Conservation (phyloP, 805 yeast genomes). For the Candida odintsovae region DNA sequence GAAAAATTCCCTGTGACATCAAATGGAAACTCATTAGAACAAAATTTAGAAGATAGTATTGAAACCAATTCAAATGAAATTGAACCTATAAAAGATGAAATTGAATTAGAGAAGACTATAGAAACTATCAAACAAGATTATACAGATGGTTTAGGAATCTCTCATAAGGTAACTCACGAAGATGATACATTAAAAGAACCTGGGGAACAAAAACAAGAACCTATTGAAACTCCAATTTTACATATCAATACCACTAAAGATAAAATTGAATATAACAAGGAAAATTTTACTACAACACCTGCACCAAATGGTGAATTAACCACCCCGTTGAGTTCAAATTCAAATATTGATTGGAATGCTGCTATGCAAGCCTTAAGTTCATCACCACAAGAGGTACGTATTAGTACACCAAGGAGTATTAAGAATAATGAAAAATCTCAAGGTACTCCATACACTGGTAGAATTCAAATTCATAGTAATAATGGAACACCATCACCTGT, state of each 20-base stretch:
- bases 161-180: too few species aligned
- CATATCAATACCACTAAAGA: slow-evolving; percentile 34
- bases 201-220: background rate
- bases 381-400: slow-evolving; percentile 3
- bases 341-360: slow-evolving; percentile 21
- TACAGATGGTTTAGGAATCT: background rate
- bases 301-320: background rate
- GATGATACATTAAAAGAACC: background rate
- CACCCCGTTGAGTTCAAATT: slow-evolving; percentile 8
- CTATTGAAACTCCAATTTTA: background rate
- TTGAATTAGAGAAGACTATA: too few species aligned
- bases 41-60: too few species aligned
- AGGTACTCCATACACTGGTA: slow-evolving; percentile 13
- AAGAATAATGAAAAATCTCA: background rate
- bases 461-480: slow-evolving; percentile 4
- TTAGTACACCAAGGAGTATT: slow-evolving; percentile 1
- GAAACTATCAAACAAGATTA: background rate
- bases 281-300: slow-evolving; percentile 18
- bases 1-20: background rate
- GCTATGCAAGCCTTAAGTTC: slow-evolving; percentile 14
- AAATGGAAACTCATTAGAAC: too few species aligned
- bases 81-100: background rate
- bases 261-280: slow-evolving; percentile 63
- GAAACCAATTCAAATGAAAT: background rate
- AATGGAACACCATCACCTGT: slow-evolving; percentile 8